These are phyloP conservation scores for Agaricus blazei DNA, from an alignment of 768 basidiomycete species.

Conservation along the genomic window DNA sequence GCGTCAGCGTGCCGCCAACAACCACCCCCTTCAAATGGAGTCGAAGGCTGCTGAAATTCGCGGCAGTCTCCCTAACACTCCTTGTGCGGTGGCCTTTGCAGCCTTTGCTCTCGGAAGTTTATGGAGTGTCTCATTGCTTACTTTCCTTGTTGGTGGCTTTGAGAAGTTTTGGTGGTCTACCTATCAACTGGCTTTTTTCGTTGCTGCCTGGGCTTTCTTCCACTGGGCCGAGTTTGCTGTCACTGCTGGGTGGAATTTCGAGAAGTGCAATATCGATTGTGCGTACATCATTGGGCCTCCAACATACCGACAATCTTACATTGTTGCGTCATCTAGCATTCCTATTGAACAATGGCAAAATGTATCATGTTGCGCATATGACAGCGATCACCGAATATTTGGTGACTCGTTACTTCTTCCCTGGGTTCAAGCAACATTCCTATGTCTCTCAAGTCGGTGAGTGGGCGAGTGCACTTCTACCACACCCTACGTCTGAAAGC, in stretches of 20 bases:
- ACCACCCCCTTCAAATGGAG: slow-evolving; percentile 43
- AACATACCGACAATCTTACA: too few species aligned
- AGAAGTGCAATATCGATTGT: slow-evolving; percentile 93
- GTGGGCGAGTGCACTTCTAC: background rate
- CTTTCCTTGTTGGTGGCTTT: slow-evolving; percentile 45
- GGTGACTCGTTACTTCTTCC: slow-evolving; percentile 59
- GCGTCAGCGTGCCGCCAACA: slow-evolving; percentile 29
- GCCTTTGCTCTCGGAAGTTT: slow-evolving; percentile 80
- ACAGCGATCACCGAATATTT: slow-evolving; percentile 80
- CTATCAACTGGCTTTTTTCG: slow-evolving; percentile 77
- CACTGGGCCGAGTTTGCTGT: slow-evolving; percentile 95
- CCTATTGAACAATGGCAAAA: slow-evolving; percentile 81
- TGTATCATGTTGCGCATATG: slow-evolving; percentile 83
- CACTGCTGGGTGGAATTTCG: slow-evolving; percentile 92
- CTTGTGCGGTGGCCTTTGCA: slow-evolving; percentile 68
- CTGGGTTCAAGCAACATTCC: slow-evolving; percentile 54
- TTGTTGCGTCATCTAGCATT: slow-evolving; percentile 54
- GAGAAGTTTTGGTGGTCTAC: slow-evolving; percentile 55
- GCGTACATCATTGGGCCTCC: slow-evolving; percentile 27
- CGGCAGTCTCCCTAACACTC: slow-evolving; percentile 85
- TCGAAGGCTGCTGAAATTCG: slow-evolving; percentile 23
- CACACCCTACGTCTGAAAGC: background rate
- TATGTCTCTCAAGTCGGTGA: slow-evolving; percentile 58
- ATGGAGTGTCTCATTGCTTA: slow-evolving; percentile 54
- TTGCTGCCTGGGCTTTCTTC: slow-evolving; percentile 80